A percentile compares a stretch with the other conserved stretches of the same genome.
These are phyloP conservation scores for Rosa lucieae DNA, from an alignment of 306 rosid genomes.

Conservation along the genomic window DNA sequence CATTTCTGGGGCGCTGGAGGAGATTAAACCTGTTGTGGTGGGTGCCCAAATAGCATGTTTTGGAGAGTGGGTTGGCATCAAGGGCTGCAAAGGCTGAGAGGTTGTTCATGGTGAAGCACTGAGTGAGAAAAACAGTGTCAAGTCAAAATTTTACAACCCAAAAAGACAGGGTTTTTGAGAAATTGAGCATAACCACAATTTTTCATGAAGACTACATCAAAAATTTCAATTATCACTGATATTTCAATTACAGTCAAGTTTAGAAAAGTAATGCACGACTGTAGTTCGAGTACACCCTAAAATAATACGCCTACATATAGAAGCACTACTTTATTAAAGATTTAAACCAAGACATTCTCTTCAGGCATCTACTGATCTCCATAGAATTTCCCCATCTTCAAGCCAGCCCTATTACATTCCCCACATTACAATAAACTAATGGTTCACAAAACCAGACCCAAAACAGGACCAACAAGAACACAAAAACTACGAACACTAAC, in stretches of 20 bases:
- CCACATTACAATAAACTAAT: no score
- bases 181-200: not conserved
- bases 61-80: constrained; percentile 46
- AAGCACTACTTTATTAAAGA: not conserved
- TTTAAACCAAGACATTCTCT: not conserved
- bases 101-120: constrained; percentile 44
- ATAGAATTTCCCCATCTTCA: no score
- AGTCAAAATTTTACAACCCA: not conserved
- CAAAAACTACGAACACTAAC: no score
- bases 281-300: not conserved
- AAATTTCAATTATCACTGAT: not conserved
- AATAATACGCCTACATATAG: not conserved
- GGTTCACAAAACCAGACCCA: not conserved
- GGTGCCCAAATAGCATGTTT: constrained; percentile 27
- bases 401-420: no score
- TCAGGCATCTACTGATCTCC: not conserved
- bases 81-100: constrained; percentile 51
- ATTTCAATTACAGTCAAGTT: not conserved
- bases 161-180: not conserved
- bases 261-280: not conserved
- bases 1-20: constrained; percentile 17
- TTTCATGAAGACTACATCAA: not conserved
- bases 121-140: not conserved
- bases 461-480: not conserved
- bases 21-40: constrained; percentile 5